Conservation (phyloP, 345 rosid genomes). For the Ailanthus altissimus region DNA sequence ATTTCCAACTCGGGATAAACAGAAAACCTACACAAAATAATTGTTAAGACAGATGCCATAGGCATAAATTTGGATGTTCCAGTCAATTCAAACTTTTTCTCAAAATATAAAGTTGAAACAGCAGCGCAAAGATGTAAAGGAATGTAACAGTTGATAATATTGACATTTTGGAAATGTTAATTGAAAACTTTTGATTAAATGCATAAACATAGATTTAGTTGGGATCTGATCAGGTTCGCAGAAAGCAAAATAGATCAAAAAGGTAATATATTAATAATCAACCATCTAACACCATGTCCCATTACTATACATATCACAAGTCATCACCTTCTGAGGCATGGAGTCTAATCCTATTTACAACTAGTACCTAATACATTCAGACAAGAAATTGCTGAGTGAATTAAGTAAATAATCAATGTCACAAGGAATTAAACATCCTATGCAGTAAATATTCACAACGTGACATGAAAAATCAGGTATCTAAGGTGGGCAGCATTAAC, state of each 20-base stretch:
- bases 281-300: background rate
- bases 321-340: background rate
- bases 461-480: too few species aligned
- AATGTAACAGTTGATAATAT: background rate
- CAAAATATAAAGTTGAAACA: background rate
- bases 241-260: background rate
- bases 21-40: constrained; percentile 58
- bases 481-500: background rate
- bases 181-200: background rate
- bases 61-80: background rate
- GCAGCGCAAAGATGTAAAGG: background rate
- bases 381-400: background rate
- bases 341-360: background rate
- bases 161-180: background rate
- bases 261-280: background rate
- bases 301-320: background rate
- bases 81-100: background rate
- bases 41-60: constrained; percentile 4
- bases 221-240: background rate
- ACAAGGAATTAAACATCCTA: background rate
- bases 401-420: too few species aligned
- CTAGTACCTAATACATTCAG: background rate
- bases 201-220: background rate
- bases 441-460: background rate
- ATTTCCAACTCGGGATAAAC: constrained; percentile 89